A percentile compares a stretch with the other conserved stretches of the same genome.
phyloP scores from a whole-genome alignment of 2,329 filamentous ascomycete species.

The Botrytis deweyae region DNA sequence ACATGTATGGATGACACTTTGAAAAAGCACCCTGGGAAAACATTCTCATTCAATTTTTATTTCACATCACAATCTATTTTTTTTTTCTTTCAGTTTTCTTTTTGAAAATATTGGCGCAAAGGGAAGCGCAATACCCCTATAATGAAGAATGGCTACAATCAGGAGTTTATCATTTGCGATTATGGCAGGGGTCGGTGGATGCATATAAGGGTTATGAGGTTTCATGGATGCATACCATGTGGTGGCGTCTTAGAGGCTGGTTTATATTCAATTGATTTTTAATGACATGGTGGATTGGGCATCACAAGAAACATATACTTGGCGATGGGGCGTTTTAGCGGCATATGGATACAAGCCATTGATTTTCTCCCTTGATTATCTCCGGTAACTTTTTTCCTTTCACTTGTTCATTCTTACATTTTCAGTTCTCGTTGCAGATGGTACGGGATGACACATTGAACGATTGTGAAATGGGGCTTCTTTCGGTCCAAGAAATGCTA shows the following conservation, averaged over 20 bases:
- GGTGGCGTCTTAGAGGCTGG: constrained; percentile 2
- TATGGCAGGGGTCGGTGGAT: background rate
- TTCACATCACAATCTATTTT: background rate
- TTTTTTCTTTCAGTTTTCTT: background rate
- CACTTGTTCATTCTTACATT: background rate
- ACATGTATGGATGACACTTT: background rate
- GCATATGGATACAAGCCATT: constrained; percentile 1
- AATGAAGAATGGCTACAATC: constrained; percentile 1
- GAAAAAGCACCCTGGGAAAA: no score
- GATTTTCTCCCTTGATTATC: background rate
- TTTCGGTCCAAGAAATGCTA: background rate
- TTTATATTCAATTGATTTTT: background rate
- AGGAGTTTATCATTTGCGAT: constrained; percentile 12
- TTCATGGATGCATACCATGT: background rate
- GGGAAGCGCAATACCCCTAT: constrained; percentile 13
- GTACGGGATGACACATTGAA: background rate
- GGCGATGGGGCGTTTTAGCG: background rate
- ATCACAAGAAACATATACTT: constrained; percentile 4
- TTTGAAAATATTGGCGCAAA: constrained; percentile 10
- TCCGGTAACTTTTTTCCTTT: background rate
- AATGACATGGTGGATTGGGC: background rate
- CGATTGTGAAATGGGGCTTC: background rate
- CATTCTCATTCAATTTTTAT: background rate
- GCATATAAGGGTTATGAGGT: constrained; percentile 12
- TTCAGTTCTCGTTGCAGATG: background rate